These are phyloP conservation scores for Ascoidea asiatica DNA, from an alignment of 805 yeast species.

Conservation along the genomic window DNA sequence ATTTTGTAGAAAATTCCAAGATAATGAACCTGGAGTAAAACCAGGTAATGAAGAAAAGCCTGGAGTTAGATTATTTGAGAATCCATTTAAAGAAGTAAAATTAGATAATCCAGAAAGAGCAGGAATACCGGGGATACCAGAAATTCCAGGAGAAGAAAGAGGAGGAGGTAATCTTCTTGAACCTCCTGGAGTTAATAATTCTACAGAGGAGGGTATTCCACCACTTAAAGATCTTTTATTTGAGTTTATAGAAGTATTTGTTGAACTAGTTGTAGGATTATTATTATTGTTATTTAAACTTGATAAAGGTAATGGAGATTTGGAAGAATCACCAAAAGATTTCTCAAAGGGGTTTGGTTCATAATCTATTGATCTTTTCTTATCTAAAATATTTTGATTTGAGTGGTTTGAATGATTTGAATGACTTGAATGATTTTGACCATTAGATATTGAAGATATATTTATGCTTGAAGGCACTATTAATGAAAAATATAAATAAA, in stretches of 20 bases:
- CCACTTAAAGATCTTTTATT: constrained; percentile 9
- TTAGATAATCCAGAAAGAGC: no score
- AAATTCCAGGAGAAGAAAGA: constrained; percentile 17
- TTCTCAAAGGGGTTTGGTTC: constrained; percentile 95
- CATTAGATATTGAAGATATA: no score
- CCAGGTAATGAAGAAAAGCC: no score
- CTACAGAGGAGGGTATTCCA: constrained; percentile 27
- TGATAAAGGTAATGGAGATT: constrained; percentile 3
- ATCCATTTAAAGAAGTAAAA: background rate
- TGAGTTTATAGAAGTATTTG: constrained; percentile 5
- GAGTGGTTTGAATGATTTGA: constrained; percentile 19
- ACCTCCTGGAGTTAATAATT: constrained; percentile 41
- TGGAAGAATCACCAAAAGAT: constrained; percentile 50
- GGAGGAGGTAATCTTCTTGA: constrained; percentile 41
- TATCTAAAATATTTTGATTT: no score
- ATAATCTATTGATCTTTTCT: constrained; percentile 40
- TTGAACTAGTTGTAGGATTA: constrained; percentile 5
- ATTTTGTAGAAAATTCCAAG: background rate
- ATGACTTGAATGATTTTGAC: no score
- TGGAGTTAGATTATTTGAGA: constrained; percentile 1
- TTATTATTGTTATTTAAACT: constrained; percentile 3
- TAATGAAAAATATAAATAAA: no score
- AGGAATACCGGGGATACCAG: no score
- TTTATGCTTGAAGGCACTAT: no score
- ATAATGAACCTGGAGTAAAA: constrained; percentile 1